Conservation (phyloP, 2,329 filamentous ascomycete species). For the Paramyrothecium sp. region DNA sequence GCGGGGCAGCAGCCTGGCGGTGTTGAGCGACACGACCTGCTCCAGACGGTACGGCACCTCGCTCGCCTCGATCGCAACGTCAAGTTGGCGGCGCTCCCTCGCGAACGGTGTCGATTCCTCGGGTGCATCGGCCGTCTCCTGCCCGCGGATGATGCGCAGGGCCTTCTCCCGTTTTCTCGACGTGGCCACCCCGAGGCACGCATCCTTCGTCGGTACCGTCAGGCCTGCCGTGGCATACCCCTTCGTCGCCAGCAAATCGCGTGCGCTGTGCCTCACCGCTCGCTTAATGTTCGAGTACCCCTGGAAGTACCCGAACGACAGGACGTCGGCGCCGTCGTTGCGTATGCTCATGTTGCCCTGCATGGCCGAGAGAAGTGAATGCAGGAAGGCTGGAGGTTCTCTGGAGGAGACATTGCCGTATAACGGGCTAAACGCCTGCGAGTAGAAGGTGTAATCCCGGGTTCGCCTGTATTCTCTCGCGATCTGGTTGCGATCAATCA, state of each 20-base stretch:
- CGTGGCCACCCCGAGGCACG: background rate
- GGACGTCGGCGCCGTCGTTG: conserved; percentile 7
- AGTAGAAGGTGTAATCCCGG: conserved; percentile 3
- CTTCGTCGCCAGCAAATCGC: conserved; percentile 4
- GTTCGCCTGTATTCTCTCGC: background rate
- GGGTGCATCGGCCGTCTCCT: conserved; percentile 2
- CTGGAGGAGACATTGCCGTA: conserved; percentile 3
- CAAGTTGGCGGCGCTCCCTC: background rate
- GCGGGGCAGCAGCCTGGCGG: background rate
- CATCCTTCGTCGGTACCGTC: conserved; percentile 1
- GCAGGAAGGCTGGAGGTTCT: background rate
- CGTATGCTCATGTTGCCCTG: background rate
- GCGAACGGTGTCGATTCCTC: conserved; percentile 6
- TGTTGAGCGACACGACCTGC: conserved; percentile 6
- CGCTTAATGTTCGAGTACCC: conserved; percentile 11
- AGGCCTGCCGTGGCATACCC: conserved; percentile 5
- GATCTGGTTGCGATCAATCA: background rate
- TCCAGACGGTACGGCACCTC: conserved; percentile 7
- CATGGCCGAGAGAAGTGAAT: background rate
- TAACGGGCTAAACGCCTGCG: background rate
- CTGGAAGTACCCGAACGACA: conserved; percentile 10
- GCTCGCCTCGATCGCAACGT: background rate
- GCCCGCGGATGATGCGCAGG: background rate
- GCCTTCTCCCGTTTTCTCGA: conserved; percentile 2
- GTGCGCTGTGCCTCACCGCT: background rate